Conservation (phyloP, 202 grass and related monocot species). For the Schoenoplectus tabernaemontani region DNA sequence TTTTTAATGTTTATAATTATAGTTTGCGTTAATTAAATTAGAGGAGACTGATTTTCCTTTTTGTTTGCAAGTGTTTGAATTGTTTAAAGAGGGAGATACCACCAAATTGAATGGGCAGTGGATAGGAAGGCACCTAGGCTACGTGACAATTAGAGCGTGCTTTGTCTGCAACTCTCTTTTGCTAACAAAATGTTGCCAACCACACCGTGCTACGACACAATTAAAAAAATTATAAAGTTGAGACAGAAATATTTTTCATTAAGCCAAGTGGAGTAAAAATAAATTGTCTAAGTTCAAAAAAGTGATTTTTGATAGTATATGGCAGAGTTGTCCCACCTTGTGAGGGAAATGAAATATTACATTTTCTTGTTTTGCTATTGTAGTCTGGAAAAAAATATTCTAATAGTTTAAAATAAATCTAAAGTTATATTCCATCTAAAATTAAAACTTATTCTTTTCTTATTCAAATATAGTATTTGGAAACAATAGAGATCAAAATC, state of each 20-base stretch:
- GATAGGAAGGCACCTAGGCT: slow-evolving; percentile 11
- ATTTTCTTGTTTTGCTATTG: background rate
- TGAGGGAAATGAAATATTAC: background rate
- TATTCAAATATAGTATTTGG: background rate
- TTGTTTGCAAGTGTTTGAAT: slow-evolving; percentile 6
- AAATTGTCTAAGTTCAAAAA: background rate
- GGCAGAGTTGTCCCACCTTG: background rate
- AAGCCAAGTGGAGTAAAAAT: background rate
- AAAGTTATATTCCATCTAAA: background rate
- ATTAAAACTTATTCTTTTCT: background rate
- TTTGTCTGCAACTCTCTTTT: slow-evolving; percentile 16
- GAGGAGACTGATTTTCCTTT: background rate
- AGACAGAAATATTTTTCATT: background rate
- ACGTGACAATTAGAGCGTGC: background rate
- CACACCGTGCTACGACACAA: background rate
- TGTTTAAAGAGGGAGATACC: slow-evolving; percentile 2
- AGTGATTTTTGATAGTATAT: background rate
- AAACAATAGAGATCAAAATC: no score
- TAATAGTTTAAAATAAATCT: background rate
- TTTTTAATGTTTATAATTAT: background rate
- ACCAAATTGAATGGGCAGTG: slow-evolving; percentile 11
- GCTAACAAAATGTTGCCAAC: slow-evolving; percentile 2
- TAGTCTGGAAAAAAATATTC: background rate
- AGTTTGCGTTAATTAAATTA: background rate
- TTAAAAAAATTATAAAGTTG: background rate